Evolutionary conservation across 768 basidiomycete species (phyloP), one percentile per base, ranked within the genome.

Genomic region (Rhodosporidiobolus odoratus): DNA sequence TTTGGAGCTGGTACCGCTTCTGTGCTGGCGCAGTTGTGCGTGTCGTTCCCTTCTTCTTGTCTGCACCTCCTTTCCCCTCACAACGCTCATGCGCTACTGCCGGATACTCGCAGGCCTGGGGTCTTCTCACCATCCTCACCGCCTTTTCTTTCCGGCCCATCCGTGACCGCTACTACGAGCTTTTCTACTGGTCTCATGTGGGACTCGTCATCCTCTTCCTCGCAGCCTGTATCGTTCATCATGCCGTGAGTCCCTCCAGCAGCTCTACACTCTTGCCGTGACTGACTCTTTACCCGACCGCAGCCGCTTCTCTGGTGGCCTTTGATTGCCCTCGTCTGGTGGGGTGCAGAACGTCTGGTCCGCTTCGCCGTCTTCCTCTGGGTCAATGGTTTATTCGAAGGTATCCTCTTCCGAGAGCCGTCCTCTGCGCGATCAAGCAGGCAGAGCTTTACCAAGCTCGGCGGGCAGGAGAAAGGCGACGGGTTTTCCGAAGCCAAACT

Each of bases 151-250:
- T 86, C 19, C 78, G 80, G 21, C 81, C 84, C 6, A 75, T 89
- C 58, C 82, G 88, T 41, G 82, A 80, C 38, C 80, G 79, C 5
- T 84, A 82, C 76, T 88, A 86, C 76, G 85, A 89, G 78, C 73
- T 81, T 9, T 91, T 91, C 81, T 90, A 88, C 75, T 79, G 84
- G 69, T 75, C 84, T 30, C 89, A 91, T 76, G 78, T 90, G 52
- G 76, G 86, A 40, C 82, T 89, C 32, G 85, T 87, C 38, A 84
- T 89, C 50, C 76, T 83, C n/a, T 86, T 85, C 50, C 80, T 91
- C 53, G 79, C 86, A 53, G 81, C 84, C 66, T 82, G 86, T 8
- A 87, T 85, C 25, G 78, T 90, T 0, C 89, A 91, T 76, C 87
- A 89, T 75, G n/a, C 35, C 3, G 69, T 66, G 13, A 54, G 69